phyloP scores from a whole-genome alignment of 2,329 filamentous ascomycete genomes.

The Trichoderma semiorbis region DNA sequence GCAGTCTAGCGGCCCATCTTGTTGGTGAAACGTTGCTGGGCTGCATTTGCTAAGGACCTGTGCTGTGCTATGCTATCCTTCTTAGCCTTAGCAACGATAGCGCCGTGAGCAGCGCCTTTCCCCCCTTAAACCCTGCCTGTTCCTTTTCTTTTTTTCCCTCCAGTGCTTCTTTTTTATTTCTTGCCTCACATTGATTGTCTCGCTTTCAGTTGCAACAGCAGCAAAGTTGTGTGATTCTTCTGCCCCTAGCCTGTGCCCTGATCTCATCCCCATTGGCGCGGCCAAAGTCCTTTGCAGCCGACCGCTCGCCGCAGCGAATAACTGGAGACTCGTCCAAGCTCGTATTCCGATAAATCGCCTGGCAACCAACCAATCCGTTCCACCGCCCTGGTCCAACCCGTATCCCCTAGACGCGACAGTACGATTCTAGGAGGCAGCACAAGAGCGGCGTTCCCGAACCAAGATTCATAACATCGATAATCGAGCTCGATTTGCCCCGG shows the following conservation, averaged over 20 bases:
- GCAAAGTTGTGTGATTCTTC: not conserved
- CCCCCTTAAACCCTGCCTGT: conserved; percentile 2
- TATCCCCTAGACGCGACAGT: conserved; percentile 24
- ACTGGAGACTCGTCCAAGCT: conserved; percentile 24
- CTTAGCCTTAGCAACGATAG: not conserved
- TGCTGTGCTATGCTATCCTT: not conserved
- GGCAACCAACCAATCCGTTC: conserved; percentile 28
- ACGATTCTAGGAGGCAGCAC: conserved; percentile 20
- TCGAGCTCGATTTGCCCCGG: not conserved
- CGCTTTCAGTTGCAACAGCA: not conserved
- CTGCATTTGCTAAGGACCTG: not conserved
- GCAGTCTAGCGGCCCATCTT: not conserved
- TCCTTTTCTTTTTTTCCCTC: not conserved
- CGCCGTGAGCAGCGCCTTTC: not conserved
- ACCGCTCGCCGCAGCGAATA: conserved; percentile 16
- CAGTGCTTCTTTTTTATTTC: not conserved
- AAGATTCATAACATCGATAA: conserved; percentile 12
- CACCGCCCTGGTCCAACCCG: conserved; percentile 27
- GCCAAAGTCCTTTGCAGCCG: conserved; percentile 2
- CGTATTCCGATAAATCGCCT: conserved; percentile 28
- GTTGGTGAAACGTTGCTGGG: conserved; percentile 16
- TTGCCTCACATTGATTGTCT: not conserved
- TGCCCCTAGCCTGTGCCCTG: not conserved
- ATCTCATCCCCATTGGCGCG: conserved; percentile 10
- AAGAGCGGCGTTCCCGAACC: conserved; percentile 13